phyloP scores from a whole-genome alignment of 1,284 basidiomycete species.

The Xerocomus amazonicus region DNA sequence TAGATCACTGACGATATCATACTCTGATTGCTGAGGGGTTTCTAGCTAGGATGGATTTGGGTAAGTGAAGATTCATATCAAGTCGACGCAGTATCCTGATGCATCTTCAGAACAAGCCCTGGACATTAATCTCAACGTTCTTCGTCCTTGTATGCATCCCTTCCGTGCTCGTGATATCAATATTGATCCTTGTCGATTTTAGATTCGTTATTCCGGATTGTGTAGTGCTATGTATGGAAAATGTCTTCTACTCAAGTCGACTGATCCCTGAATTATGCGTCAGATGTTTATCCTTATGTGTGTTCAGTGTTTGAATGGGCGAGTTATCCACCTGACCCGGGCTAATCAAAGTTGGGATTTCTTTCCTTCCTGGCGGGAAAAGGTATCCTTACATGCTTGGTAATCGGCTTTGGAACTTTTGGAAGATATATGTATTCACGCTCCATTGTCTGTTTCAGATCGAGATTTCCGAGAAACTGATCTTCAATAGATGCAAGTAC shows the following conservation, averaged over 20 bases:
- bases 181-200: not conserved
- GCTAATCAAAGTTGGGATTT: not conserved
- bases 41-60: not conserved
- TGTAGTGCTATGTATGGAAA: not conserved
- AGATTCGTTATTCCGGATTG: not conserved
- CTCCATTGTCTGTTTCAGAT: not conserved
- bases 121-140: not conserved
- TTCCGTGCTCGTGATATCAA: not conserved
- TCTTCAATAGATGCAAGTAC: not conserved
- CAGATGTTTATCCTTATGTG: not conserved
- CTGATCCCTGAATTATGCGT: not conserved
- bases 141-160: not conserved
- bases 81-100: not conserved
- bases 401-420: not conserved
- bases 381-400: not conserved
- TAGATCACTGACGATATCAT: not conserved
- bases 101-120: not conserved
- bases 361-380: not conserved
- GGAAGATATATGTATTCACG: not conserved
- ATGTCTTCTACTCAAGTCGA: not conserved
- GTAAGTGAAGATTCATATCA: not conserved
- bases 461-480: not conserved
- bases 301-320: not conserved
- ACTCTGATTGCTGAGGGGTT: not conserved
- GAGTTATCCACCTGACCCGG: not conserved